These are phyloP conservation scores for Triangularia setosa DNA, from an alignment of 2,329 filamentous ascomycete species.

Conservation along the genomic window DNA sequence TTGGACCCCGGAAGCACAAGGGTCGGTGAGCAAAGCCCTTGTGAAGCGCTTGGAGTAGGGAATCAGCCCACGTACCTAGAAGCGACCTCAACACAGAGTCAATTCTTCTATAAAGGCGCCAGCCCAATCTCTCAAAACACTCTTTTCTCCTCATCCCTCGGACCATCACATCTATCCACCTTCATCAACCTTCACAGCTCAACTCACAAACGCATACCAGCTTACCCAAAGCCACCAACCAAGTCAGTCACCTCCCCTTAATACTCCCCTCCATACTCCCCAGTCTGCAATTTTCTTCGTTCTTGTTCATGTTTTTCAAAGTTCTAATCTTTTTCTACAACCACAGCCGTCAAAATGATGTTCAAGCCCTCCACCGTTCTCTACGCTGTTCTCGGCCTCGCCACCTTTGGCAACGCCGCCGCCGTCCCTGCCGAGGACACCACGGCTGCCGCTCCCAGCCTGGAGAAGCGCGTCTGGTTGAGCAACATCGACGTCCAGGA, in stretches of 20 bases:
- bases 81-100: neutral
- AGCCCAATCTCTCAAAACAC: neutral
- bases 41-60: too few species aligned
- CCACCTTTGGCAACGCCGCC: neutral
- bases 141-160: neutral
- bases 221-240: neutral
- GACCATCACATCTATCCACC: neutral
- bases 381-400: neutral
- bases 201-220: neutral
- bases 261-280: too few species aligned
- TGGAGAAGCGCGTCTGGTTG: neutral
- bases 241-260: neutral
- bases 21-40: too few species aligned
- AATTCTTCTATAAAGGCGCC: neutral
- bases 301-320: neutral
- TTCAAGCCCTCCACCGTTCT: neutral
- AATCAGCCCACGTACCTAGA: too few species aligned
- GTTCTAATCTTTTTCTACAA: neutral
- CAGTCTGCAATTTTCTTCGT: neutral
- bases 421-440: neutral
- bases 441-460: too few species aligned
- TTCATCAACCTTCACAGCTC: neutral
- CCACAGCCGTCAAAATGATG: neutral
- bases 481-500: neutral
- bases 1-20: neutral